Conservation (phyloP, 495 filamentous ascomycete species). For the Neurospora tetrasperma region DNA sequence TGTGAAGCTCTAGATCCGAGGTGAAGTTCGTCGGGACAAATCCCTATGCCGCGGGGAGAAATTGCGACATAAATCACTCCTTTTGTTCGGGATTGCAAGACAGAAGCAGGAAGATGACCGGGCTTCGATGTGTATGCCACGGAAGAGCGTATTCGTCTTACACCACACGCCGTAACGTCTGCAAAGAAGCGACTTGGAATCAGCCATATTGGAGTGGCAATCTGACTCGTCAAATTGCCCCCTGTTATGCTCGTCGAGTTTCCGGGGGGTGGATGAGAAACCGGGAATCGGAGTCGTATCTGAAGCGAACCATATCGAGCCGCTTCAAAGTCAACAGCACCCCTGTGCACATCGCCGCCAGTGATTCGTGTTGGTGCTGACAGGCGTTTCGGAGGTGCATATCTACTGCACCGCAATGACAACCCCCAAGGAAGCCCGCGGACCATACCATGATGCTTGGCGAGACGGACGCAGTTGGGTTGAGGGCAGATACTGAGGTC, state of each 20-base stretch:
- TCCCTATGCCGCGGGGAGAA: neutral
- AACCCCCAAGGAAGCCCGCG: neutral
- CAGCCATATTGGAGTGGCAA: constrained; percentile 18
- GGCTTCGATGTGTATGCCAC: neutral
- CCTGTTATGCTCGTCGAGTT: neutral
- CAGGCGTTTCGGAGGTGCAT: neutral
- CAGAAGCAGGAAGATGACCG: neutral
- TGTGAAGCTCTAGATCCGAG: neutral
- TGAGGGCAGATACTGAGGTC: neutral
- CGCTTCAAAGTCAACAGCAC: constrained; percentile 10
- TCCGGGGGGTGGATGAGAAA: constrained; percentile 18
- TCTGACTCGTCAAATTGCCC: constrained; percentile 3
- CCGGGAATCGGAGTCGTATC: constrained; percentile 29
- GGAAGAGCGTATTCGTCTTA: neutral
- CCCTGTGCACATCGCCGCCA: constrained; percentile 10
- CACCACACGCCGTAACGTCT: neutral
- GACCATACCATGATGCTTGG: neutral
- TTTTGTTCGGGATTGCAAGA: neutral
- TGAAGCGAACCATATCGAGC: constrained; percentile 20
- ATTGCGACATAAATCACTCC: neutral
- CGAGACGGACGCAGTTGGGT: neutral
- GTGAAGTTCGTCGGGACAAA: neutral
- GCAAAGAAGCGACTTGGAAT: constrained; percentile 1
- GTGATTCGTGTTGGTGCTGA: neutral
- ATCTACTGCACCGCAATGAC: neutral